Conservation (phyloP, 805 yeast genomes). For the Candida qinlingensis region DNA sequence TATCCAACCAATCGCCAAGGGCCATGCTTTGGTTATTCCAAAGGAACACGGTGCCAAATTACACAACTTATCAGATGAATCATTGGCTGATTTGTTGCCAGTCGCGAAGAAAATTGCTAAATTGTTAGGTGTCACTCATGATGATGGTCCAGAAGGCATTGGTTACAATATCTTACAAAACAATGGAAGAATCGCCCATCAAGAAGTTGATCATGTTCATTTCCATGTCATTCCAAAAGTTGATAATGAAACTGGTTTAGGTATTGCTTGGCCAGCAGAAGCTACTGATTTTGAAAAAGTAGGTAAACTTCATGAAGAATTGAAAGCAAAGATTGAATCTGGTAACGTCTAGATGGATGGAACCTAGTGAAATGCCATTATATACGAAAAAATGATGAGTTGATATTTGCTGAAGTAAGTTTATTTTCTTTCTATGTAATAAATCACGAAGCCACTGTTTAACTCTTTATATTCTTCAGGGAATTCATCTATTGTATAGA, state of each 20-base stretch:
- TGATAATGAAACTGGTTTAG: conserved; percentile 65
- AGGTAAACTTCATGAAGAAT: conserved; percentile 58
- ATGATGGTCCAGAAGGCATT: conserved; percentile 58
- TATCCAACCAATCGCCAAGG: conserved; percentile 86
- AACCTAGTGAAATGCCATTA: neutral
- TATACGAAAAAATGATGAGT: neutral
- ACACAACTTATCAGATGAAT: conserved; percentile 90
- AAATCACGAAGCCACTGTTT: conserved; percentile 39
- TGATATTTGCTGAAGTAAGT: neutral
- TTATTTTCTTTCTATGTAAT: conserved; percentile 24
- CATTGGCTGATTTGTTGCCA: conserved; percentile 80
- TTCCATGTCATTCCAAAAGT: conserved; percentile 94
- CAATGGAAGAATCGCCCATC: conserved; percentile 94
- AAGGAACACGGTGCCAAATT: conserved; percentile 90
- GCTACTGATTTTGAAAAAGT: conserved; percentile 70
- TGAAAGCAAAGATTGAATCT: conserved; percentile 39
- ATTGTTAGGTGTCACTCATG: conserved; percentile 58
- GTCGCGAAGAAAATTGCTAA: conserved; percentile 80
- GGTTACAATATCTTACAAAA: conserved; percentile 91
- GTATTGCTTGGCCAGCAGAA: conserved; percentile 93
- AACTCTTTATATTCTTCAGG: conserved; percentile 25
- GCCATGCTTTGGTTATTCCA: conserved; percentile 88
- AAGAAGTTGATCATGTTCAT: conserved; percentile 92
- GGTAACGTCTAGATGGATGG: conserved; percentile 5
- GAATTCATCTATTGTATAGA: conserved; percentile 29